Evolutionary conservation across 805 yeast species (phyloP), one percentile per base, ranked within the genome.

Genomic region (Clavispora vitiphila): DNA sequence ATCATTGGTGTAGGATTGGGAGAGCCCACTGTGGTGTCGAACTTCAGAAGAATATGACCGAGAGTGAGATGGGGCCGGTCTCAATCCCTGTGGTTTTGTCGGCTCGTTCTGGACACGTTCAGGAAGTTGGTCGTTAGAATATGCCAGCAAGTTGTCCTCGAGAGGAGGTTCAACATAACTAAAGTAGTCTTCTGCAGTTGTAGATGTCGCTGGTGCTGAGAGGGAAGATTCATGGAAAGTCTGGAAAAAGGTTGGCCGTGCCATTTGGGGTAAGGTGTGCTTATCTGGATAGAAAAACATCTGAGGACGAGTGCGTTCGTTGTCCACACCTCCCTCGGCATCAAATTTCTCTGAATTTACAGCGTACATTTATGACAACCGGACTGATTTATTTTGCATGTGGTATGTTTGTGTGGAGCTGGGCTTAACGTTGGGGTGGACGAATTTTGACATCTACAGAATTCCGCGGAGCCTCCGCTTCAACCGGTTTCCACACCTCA

Each of bases 141-240:
- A 12, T 7, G n/a, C 9, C 16, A 15, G 15, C 11, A 7, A 10
- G 15, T 12, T 24, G 8, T 20, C 16, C 7, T 19, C 35, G 9
- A 15, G 4, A 19, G 35, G 8, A 20, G 24, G 10, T 1, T 14
- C 24, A 5, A 15, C 20, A 15, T 24, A 24, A 23, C 34, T 39
- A 38, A 40, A 40, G 31, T 40, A 40, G 35, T 40, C 42, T 18
- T 22, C 35, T 16, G 31, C 26, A 6, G 32, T 9, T 21, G 38
- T 8, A 3, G 30, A 22, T 3, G 24, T 22, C 5, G 42, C 42
- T 14, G 42, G 42, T 5, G 36, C 42, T 9, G 39, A 35, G 18
- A 35, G 14, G 8, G 42, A 31, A 15, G 29, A 34, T 10, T 25
- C 19, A 5, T 22, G 32, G 9, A 8, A 15, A 8, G 20, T 5